Evolutionary conservation across 352 stramenopile species (phyloP).

Genomic region (Phytophthora brassicae): DNA sequence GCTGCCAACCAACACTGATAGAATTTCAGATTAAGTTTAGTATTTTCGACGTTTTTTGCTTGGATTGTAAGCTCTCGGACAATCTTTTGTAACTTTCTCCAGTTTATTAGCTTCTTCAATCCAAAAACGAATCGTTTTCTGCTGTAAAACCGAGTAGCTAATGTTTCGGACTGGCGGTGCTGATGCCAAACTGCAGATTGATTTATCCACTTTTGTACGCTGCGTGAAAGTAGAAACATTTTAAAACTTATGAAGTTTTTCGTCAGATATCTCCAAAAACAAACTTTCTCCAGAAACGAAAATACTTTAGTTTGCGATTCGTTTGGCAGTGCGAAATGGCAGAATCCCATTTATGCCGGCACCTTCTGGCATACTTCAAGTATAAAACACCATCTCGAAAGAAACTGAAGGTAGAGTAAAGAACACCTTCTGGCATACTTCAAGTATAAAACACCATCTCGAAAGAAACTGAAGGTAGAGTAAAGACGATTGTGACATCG

Average conservation of each 20-base stretch:
- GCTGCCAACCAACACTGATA: slow-evolving; percentile 34
- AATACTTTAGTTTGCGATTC: background rate
- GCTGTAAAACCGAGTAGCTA: slow-evolving; percentile 6
- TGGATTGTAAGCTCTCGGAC: background rate
- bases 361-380: background rate
- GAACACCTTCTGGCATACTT: background rate
- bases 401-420: slow-evolving; percentile 2
- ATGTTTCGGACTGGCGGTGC: background rate
- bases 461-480: slow-evolving; percentile 7
- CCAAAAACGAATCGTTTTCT: slow-evolving; percentile 8
- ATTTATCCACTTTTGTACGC: slow-evolving; percentile 24
- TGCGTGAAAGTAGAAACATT: slow-evolving; percentile 12
- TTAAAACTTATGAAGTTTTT: background rate
- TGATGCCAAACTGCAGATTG: background rate
- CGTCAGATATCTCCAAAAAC: slow-evolving; percentile 14
- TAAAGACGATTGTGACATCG: slow-evolving; percentile 3
- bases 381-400: slow-evolving; percentile 12
- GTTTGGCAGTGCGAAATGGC: slow-evolving; percentile 13
- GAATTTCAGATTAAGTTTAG: background rate
- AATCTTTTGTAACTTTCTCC: slow-evolving; percentile 6
- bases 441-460: background rate
- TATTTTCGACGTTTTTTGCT: background rate
- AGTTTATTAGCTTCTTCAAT: slow-evolving; percentile 8
- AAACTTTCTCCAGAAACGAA: slow-evolving; percentile 16
- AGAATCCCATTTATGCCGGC: background rate